A percentile compares a stretch with the other conserved stretches of the same genome.
Evolutionary conservation across 805 yeast species (phyloP).

Genomic region (Metschnikowia reukaufii): DNA sequence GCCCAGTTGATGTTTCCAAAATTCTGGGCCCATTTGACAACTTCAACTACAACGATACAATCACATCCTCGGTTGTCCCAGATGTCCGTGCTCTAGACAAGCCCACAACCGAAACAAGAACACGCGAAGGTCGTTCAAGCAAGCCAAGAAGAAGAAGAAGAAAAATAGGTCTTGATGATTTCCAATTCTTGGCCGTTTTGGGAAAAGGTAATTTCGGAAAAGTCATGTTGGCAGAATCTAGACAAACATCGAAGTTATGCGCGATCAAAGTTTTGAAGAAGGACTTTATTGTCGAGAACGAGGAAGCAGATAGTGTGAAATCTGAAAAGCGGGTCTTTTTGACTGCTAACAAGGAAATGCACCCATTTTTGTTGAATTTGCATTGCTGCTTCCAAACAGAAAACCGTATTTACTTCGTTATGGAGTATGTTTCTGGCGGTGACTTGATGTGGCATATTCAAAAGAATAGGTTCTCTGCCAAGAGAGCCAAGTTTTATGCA

Average conservation of each 20-base stretch:
- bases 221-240: conserved; percentile 94
- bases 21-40: conserved; percentile 17
- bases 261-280: conserved; percentile 97
- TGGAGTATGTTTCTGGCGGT: conserved; percentile 98
- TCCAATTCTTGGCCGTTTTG: conserved; percentile 87
- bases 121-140: conserved; percentile 19
- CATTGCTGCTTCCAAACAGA: conserved; percentile 98
- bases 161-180: conserved; percentile 90
- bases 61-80: conserved; percentile 1
- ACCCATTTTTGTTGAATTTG: conserved; percentile 88
- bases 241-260: conserved; percentile 75
- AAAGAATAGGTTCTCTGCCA: conserved; percentile 80
- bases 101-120: not conserved
- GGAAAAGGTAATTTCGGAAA: conserved; percentile 99
- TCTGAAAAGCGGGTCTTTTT: conserved; percentile 92
- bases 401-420: conserved; percentile 93
- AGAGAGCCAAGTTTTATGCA: conserved; percentile 95
- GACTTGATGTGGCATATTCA: conserved; percentile 99
- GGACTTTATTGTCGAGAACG: conserved; percentile 91
- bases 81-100: not conserved
- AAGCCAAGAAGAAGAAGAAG: conserved; percentile 49
- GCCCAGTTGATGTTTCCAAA: conserved; percentile 11
- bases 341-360: conserved; percentile 80
- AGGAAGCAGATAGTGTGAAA: conserved; percentile 91
- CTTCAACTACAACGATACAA: conserved; percentile 30